phyloP scores from a whole-genome alignment of 1,139 yeast genomes.

The Zygosaccharomyces sapae region DNA sequence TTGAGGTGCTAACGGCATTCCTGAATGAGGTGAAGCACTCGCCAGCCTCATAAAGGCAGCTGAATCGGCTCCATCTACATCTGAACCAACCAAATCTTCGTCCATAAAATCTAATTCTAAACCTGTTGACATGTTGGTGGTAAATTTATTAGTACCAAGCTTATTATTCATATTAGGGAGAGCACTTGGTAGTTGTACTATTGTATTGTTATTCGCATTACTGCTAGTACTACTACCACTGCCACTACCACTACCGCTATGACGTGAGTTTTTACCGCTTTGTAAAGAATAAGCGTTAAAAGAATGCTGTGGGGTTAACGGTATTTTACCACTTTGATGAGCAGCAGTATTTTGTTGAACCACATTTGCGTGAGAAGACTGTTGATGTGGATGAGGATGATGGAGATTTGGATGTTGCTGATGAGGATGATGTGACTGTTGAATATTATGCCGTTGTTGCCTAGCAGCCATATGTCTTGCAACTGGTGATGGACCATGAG shows the following conservation, averaged over 20 bases:
- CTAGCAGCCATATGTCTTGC: constrained; percentile 12
- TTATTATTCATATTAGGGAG: constrained; percentile 8
- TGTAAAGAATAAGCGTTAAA: constrained; percentile 18
- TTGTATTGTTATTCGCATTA: constrained; percentile 7
- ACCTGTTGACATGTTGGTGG: constrained; percentile 14
- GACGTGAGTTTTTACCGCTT: constrained; percentile 3
- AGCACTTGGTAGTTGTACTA: constrained; percentile 7
- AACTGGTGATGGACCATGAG: constrained; percentile 3
- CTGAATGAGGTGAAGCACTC: constrained; percentile 7
- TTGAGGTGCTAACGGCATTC: constrained; percentile 9
- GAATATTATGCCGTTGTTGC: constrained; percentile 3
- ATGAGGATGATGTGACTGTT: constrained; percentile 6
- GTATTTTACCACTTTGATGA: constrained; percentile 12
- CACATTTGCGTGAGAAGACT: neutral
- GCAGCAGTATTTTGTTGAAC: constrained; percentile 1
- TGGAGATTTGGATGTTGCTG: constrained; percentile 6
- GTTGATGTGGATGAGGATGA: neutral
- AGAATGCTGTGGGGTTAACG: constrained; percentile 16
- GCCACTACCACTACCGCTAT: constrained; percentile 7
- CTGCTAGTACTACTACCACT: constrained; percentile 1
- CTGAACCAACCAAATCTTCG: constrained; percentile 21
- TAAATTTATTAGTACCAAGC: constrained; percentile 4
- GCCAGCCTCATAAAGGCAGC: constrained; percentile 17
- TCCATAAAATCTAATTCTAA: constrained; percentile 32
- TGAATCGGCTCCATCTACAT: constrained; percentile 16